Percentiles rank a stretch among this genome's conserved stretches.
phyloP scores from a whole-genome alignment of 2,329 filamentous ascomycete species.

The Ceratocystis colombiana region DNA sequence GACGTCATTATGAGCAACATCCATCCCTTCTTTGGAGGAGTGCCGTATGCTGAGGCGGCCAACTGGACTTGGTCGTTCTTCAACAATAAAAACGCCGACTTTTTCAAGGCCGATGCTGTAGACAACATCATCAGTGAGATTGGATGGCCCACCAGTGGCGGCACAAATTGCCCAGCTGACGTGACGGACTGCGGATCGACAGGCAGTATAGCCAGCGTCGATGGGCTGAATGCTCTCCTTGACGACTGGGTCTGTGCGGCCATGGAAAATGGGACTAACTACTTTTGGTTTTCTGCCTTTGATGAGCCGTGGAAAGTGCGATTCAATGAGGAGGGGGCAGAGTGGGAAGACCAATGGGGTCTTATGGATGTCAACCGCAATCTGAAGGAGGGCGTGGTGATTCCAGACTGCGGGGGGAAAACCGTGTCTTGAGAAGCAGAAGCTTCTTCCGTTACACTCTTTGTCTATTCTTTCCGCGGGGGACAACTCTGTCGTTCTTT shows the following conservation, averaged over 20 bases:
- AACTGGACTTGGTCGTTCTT: constrained; percentile 79
- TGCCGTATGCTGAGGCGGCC: constrained; percentile 56
- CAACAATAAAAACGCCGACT: constrained; percentile 53
- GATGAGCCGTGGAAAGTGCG: constrained; percentile 89
- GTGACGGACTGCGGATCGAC: constrained; percentile 44
- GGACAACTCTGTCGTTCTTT: too few species aligned
- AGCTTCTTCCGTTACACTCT: too few species aligned
- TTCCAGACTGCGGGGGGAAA: constrained; percentile 76
- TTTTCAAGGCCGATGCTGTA: constrained; percentile 52
- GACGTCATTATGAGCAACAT: constrained; percentile 95
- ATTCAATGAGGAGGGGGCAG: constrained; percentile 57
- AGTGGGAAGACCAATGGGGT: constrained; percentile 96
- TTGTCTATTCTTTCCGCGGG: too few species aligned
- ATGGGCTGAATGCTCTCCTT: constrained; percentile 79
- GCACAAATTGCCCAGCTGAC: constrained; percentile 54
- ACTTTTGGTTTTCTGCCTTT: constrained; percentile 96
- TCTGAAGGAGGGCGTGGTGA: constrained; percentile 71
- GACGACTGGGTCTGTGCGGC: constrained; percentile 73
- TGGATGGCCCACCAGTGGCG: constrained; percentile 79
- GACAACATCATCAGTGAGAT: constrained; percentile 82
- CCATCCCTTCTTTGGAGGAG: constrained; percentile 88
- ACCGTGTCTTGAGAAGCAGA: constrained; percentile 39
- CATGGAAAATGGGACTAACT: constrained; percentile 72
- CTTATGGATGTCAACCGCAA: constrained; percentile 77
- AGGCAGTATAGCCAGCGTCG: constrained; percentile 66